Base-by-base conservation (phyloP, 192 early-diverging fungal genomes). In the Backusella liffmaniae region DNA sequence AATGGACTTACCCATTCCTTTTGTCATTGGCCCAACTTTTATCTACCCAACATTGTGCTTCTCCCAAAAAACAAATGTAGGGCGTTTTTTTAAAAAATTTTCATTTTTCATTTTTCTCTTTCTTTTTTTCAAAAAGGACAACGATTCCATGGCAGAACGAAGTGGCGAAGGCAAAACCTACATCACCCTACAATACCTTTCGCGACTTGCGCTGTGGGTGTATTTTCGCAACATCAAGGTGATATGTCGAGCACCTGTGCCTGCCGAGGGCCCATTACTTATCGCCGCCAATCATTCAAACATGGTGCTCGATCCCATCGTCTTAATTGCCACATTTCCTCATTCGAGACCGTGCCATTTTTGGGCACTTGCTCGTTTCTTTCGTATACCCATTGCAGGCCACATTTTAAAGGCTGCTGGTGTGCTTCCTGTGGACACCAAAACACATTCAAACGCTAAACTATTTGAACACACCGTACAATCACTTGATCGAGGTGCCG, bases 291-390 rank as follows among this genome's bases (percentile, higher is more conserved):
- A 77, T 66, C 82, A 80, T 41, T 71, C 73, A 21, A 88, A 88
- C 69, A 88, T 88, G 87, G 78, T 86, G 5, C 76, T 88, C 15
- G 87, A 88, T 73, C 83, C 85, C 13, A 82, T 76, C 26, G 72
- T 88, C 5, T 16, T 88, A 7, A 81, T 81, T n/a, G 75, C 67
- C 23, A 82, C 83, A 67, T 78, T 86, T 68, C 87, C 87, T 30
- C 82, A 88, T 67, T 39, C 72, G n/a, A 68, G 87, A 26, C 77
- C 80, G 32, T 74, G 80, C 51, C 87, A 88, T 67, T 85, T 88
- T 32, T 88, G 87, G 87, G 87, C 87, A 18, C 74, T 85, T 23
- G 77, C 82, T 49, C 68, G 80, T 30, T 79, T 88, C 53, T 88
- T 86, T 72, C 53, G 56, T 39, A 84, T 84, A 70, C 81, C 81